phyloP scores from a whole-genome alignment of 2,329 filamentous ascomycete species.

The Boeremia lycopersici region DNA sequence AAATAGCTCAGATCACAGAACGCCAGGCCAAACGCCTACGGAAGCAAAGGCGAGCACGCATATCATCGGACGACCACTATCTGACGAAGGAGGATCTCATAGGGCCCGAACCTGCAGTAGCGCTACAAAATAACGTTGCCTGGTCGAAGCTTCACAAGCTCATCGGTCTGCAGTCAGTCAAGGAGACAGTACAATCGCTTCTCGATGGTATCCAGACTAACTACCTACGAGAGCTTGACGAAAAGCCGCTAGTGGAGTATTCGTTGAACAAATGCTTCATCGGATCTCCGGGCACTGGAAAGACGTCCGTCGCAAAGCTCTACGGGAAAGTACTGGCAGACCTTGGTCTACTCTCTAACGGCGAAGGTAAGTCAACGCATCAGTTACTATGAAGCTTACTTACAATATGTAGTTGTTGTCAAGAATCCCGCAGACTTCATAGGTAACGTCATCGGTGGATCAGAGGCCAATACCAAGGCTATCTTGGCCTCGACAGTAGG shows the following conservation, averaged over 20 bases:
- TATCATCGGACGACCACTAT: constrained; percentile 61
- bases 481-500: constrained; percentile 70
- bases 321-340: constrained; percentile 73
- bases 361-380: constrained; percentile 60
- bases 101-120: constrained; percentile 67
- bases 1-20: constrained; percentile 58
- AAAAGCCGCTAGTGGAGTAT: constrained; percentile 64
- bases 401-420: constrained; percentile 60
- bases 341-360: constrained; percentile 69
- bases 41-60: constrained; percentile 52
- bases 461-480: constrained; percentile 73
- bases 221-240: constrained; percentile 68
- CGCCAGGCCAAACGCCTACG: constrained; percentile 65
- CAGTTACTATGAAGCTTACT: neutral
- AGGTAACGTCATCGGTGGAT: constrained; percentile 66
- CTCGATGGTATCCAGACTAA: constrained; percentile 68
- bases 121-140: constrained; percentile 58
- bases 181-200: constrained; percentile 63
- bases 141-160: constrained; percentile 65
- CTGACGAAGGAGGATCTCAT: constrained; percentile 73
- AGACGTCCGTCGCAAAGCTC: constrained; percentile 75
- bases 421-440: constrained; percentile 80
- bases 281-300: constrained; percentile 75
- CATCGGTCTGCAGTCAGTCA: constrained; percentile 67
- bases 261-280: constrained; percentile 73